phyloP scores from a whole-genome alignment of 2,329 filamentous ascomycete species.

The Sclerotinia borealis region DNA sequence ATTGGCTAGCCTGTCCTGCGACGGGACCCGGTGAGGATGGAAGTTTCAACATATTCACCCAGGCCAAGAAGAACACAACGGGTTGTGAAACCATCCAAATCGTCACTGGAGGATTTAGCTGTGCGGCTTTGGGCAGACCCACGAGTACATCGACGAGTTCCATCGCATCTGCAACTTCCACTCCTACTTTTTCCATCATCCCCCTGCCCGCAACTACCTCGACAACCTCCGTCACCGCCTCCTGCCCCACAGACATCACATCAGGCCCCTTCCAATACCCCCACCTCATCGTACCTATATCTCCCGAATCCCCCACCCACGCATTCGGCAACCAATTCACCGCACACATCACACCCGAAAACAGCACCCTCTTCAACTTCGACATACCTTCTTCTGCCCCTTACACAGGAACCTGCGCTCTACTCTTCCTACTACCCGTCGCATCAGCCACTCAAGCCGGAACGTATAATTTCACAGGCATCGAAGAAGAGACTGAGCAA shows the following conservation, averaged over 20 bases:
- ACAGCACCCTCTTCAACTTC: constrained; percentile 59
- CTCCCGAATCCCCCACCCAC: constrained; percentile 46
- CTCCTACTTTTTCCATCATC: not conserved
- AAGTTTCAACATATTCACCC: constrained; percentile 25
- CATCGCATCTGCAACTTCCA: not conserved
- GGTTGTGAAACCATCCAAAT: constrained; percentile 26
- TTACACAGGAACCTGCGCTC: constrained; percentile 46
- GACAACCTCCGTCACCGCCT: constrained; percentile 6
- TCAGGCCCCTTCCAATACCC: constrained; percentile 47
- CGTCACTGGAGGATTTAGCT: constrained; percentile 23
- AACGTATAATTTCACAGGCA: constrained; percentile 47
- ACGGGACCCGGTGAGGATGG: constrained; percentile 26
- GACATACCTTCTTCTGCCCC: constrained; percentile 45
- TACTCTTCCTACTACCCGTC: constrained; percentile 59
- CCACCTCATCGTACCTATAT: constrained; percentile 56
- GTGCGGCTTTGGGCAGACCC: constrained; percentile 20
- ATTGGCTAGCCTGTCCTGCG: constrained; percentile 27
- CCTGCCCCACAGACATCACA: constrained; percentile 15
- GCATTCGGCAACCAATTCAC: constrained; percentile 49
- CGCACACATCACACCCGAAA: constrained; percentile 43
- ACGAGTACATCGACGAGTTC: not conserved
- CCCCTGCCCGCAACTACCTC: not conserved
- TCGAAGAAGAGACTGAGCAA: constrained; percentile 42
- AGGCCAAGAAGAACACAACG: constrained; percentile 19
- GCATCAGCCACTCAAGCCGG: constrained; percentile 39